Percentiles rank a stretch among this genome's conserved stretches.
phyloP scores from a whole-genome alignment of 495 filamentous ascomycete species.

The Neurospora sp. region DNA sequence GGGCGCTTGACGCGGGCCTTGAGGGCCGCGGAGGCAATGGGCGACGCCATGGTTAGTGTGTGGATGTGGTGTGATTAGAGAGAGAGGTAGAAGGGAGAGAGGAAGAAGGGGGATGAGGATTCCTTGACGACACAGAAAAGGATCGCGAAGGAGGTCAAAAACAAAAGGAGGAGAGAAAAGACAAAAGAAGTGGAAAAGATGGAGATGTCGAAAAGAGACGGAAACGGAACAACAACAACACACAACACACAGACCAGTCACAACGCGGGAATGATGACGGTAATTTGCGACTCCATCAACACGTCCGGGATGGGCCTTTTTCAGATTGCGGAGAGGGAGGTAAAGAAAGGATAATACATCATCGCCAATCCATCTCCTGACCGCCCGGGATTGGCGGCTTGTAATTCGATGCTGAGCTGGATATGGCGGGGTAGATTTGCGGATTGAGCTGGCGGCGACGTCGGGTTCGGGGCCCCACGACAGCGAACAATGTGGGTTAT shows the following conservation, averaged over 20 bases:
- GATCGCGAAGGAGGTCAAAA: neutral
- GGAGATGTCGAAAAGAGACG: neutral
- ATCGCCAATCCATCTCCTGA: neutral
- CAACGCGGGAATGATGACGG: neutral
- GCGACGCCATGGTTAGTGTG: conserved; percentile 27
- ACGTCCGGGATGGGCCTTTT: neutral
- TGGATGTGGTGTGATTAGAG: neutral
- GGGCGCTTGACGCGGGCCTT: conserved; percentile 66
- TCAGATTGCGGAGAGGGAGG: neutral
- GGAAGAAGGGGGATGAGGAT: neutral
- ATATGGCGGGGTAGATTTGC: neutral
- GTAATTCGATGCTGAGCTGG: neutral
- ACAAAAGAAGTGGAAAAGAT: neutral
- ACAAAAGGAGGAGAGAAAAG: neutral
- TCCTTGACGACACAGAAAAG: neutral
- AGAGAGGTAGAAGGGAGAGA: neutral
- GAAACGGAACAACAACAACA: neutral
- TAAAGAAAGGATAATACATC: neutral
- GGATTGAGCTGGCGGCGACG: neutral
- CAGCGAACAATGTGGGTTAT: neutral
- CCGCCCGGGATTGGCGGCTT: neutral
- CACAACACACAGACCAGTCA: neutral
- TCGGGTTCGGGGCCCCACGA: neutral
- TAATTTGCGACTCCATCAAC: neutral
- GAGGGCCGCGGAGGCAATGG: conserved; percentile 59